Evolutionary conservation across 495 filamentous ascomycete genomes (phyloP), one percentile per base, ranked within the genome.

Genomic region (Tuber calosporum): DNA sequence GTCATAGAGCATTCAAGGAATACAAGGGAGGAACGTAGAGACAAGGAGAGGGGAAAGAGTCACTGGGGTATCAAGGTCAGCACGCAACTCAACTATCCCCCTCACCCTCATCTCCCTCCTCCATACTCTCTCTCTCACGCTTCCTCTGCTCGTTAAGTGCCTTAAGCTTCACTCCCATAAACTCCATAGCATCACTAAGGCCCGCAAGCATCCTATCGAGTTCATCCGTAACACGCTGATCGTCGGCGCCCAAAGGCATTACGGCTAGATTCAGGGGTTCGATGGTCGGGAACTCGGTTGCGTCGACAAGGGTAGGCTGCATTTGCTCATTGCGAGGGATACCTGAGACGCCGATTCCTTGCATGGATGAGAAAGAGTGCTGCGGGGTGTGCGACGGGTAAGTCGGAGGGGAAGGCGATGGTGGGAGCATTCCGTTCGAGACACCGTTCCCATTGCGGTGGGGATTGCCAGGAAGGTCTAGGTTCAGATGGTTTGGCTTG

Each of bases 171-270:
- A 81, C 79, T 40, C 79, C 80, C 77, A 81, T 79, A 39, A 81
- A 80, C 71, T 81, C 80, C 72, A 81, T 68, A n/a, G 80, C 77
- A 66, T 86, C 84, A 34, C 82, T 80, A 15, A 89, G 82, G 66
- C 83, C 86, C 9, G 82, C 85, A 41, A 89, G 77, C 58, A 89
- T 78, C 7, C 87, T 80, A 70, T 84, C 83, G 71, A 89, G 78
- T 82, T 90, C 88, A 8, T 85, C 84, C n/a, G 82, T 77, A 75
- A 89, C 82, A 72, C 88, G 83, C 20, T 83, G 83, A 0, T 82
- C 79, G 15, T 83, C 84, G 17, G 86, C 87, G 42, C 85, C 80
- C 17, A 86, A 86, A 70, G 84, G 83, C 78, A 90, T 81, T 41
- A 87, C 85, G n/a, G 83, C 84, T 30, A 82, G 76, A 43, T 84